A percentile compares a stretch with the other conserved stretches of the same genome.
phyloP scores from a whole-genome alignment of 345 rosid species.

The Populus davidiana region DNA sequence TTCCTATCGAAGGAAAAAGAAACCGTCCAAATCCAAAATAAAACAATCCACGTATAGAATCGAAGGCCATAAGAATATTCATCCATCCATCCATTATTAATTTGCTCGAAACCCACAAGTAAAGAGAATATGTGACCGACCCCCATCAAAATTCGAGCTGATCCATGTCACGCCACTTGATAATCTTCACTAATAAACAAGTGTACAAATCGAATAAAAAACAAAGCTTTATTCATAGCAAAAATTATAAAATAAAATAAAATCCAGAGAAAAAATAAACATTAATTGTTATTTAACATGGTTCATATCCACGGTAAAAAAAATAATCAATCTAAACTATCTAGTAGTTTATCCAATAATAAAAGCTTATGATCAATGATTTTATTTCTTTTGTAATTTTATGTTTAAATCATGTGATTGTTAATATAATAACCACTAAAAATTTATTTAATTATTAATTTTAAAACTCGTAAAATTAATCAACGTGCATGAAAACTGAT shows the following conservation, averaged over 20 bases:
- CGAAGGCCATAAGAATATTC: conserved; percentile 12
- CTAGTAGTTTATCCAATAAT: rapidly evolving
- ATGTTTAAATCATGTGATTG: no score
- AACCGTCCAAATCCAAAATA: conserved; percentile 39
- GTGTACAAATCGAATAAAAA: no score
- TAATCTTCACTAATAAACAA: no score
- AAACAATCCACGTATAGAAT: background rate
- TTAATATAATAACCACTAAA: rapidly evolving
- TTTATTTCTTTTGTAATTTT: no score
- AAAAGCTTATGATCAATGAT: no score
- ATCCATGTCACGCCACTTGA: conserved; percentile 2
- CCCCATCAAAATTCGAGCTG: conserved; percentile 23
- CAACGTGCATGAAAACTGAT: no score
- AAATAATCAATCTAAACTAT: no score
- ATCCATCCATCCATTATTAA: conserved; percentile 1
- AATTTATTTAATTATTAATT: rapidly evolving
- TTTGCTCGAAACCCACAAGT: background rate
- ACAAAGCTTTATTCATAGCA: background rate
- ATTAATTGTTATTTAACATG: no score
- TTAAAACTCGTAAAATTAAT: rapidly evolving
- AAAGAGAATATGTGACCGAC: background rate
- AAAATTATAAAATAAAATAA: background rate
- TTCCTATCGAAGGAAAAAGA: conserved; percentile 6
- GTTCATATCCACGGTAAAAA: no score
- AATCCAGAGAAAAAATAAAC: background rate